Evolutionary conservation across 2,329 filamentous ascomycete species (phyloP).

Genomic region (Magnaporthiopsis poae): DNA sequence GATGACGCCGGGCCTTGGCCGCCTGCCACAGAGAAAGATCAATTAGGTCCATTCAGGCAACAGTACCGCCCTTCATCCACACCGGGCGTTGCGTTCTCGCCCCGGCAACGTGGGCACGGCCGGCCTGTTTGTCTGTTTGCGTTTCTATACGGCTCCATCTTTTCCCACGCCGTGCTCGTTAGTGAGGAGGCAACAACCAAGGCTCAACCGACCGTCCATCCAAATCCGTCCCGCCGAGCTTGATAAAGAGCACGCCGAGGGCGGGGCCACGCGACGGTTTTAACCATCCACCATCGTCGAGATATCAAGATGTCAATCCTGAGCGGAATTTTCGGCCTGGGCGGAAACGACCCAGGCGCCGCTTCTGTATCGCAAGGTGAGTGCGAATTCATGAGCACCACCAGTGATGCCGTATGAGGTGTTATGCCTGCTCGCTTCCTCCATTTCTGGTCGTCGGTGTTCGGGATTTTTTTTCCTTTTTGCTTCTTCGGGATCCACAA

Average conservation of each 20-base stretch:
- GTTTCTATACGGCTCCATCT: background rate
- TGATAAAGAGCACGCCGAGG: background rate
- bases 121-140: background rate
- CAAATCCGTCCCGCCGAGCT: too few species aligned
- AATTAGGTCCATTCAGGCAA: too few species aligned
- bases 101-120: background rate
- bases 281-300: background rate
- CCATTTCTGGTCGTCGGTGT: background rate
- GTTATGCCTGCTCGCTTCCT: background rate
- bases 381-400: background rate
- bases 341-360: background rate
- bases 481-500: background rate
- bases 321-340: background rate
- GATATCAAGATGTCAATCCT: background rate
- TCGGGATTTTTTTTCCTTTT: too few species aligned
- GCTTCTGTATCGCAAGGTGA: constrained; percentile 1
- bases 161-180: background rate
- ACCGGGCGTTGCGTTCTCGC: background rate
- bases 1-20: background rate
- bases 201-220: too few species aligned
- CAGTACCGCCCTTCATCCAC: background rate
- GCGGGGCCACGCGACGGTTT: background rate
- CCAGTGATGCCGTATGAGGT: background rate
- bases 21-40: background rate
- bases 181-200: background rate